A percentile compares a stretch with the other conserved stretches of the same genome.
phyloP scores from a whole-genome alignment of 2,329 filamentous ascomycete genomes.

The Aureobasidium sp. region DNA sequence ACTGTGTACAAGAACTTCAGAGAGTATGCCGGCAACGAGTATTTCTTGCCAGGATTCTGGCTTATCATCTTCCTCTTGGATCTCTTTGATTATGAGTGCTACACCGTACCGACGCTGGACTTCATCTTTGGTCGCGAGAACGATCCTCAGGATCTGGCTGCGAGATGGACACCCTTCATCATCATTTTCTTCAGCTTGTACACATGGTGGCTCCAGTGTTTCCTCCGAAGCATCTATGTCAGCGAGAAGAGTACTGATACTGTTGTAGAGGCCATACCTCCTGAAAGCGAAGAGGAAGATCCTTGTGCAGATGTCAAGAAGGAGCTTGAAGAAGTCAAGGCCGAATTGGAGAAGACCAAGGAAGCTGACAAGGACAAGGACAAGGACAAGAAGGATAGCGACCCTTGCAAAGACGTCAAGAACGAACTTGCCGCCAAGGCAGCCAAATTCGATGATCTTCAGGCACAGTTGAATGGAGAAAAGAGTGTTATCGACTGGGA shows the following conservation, averaged over 20 bases:
- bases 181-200: neutral
- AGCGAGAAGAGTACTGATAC: too few relatives aligned
- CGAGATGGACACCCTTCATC: neutral
- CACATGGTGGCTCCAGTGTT: neutral
- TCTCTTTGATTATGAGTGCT: neutral
- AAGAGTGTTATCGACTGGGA: conserved; percentile 8
- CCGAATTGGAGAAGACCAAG: neutral
- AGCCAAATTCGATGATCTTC: neutral
- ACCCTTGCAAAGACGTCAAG: neutral
- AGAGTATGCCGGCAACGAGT: neutral
- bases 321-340: neutral
- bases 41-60: neutral
- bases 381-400: too few relatives aligned
- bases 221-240: neutral
- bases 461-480: neutral
- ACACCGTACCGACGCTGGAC: neutral
- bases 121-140: neutral
- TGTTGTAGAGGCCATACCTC: neutral
- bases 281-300: neutral
- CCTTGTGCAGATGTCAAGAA: conserved; percentile 12
- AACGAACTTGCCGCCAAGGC: neutral
- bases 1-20: too few relatives aligned
- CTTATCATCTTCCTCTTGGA: neutral
- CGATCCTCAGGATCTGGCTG: neutral
- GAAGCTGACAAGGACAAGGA: too few relatives aligned